Evolutionary conservation across 352 stramenopile genomes (phyloP).

Genomic region (Globisporangium alternatum): DNA sequence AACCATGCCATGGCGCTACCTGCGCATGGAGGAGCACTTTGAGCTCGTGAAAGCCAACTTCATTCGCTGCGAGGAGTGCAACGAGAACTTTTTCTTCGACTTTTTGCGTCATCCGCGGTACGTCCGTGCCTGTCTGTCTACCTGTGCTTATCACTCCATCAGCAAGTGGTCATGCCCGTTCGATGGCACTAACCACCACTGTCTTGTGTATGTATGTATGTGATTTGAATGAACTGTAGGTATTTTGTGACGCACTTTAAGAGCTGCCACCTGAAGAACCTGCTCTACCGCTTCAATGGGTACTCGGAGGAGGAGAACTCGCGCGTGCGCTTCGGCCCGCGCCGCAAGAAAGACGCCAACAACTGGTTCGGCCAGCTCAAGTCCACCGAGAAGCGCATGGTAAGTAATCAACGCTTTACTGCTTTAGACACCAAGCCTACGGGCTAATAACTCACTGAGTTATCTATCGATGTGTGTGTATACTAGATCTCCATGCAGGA

Average conservation of each 20-base stretch:
- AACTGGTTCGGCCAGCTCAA: slow-evolving; percentile 77
- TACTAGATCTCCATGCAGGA: slow-evolving; percentile 80
- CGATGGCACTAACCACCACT: not conserved
- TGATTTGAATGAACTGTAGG: slow-evolving; percentile 15
- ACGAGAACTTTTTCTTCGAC: slow-evolving; percentile 82
- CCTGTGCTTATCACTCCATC: not conserved
- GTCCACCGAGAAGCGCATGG: slow-evolving; percentile 84
- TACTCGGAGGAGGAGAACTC: slow-evolving; percentile 74
- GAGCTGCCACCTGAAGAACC: slow-evolving; percentile 72
- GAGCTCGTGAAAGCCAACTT: slow-evolving; percentile 63
- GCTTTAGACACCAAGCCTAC: not conserved
- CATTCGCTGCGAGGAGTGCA: slow-evolving; percentile 78
- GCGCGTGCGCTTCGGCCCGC: slow-evolving; percentile 63
- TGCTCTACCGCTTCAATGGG: slow-evolving; percentile 77
- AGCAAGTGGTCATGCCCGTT: too few species aligned
- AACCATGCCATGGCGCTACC: slow-evolving; percentile 19
- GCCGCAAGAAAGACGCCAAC: slow-evolving; percentile 65
- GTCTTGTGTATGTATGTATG: slow-evolving; percentile 8
- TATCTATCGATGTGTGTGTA: not conserved
- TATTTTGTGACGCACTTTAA: slow-evolving; percentile 86
- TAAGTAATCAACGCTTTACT: slow-evolving; percentile 12
- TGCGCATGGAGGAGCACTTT: slow-evolving; percentile 66
- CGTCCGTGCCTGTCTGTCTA: not conserved
- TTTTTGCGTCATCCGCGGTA: slow-evolving; percentile 69
- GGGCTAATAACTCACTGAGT: not conserved